Percentiles rank a stretch among this genome's conserved stretches.
These are phyloP conservation scores for Colletotrichum godetiae DNA, from an alignment of 2,329 filamentous ascomycete genomes.

Conservation along the genomic window DNA sequence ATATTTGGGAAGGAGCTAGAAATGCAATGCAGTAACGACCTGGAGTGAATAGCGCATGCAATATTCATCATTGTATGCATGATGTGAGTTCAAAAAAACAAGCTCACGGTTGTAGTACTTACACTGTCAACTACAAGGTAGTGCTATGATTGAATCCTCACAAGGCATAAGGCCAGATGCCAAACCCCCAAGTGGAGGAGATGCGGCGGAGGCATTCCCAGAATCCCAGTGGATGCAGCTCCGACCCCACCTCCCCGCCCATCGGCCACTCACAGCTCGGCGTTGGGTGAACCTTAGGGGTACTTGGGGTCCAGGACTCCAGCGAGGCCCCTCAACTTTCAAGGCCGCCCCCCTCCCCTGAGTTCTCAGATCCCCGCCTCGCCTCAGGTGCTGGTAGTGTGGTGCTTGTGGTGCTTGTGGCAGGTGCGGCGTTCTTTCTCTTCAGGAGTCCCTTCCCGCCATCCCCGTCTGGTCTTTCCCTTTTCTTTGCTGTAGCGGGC, in stretches of 20 bases:
- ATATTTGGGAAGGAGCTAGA: background rate
- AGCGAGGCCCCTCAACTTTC: slow-evolving; percentile 4
- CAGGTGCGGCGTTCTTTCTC: too few relatives aligned
- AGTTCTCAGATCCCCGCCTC: background rate
- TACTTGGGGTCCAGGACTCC: slow-evolving; percentile 31
- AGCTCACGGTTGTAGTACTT: too few relatives aligned
- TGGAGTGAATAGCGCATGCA: background rate
- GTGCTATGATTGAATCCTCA: background rate
- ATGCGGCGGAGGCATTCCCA: slow-evolving; percentile 10
- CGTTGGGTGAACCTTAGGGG: slow-evolving; percentile 18
- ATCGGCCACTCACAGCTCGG: slow-evolving; percentile 8
- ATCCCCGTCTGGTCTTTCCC: background rate
- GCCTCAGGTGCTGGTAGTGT: background rate
- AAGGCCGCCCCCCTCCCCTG: background rate
- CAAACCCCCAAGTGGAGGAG: slow-evolving; percentile 3
- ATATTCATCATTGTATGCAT: too few relatives aligned
- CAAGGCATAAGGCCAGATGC: background rate
- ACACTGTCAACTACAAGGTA: too few relatives aligned
- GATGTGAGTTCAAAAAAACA: too few relatives aligned
- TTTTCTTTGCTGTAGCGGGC: background rate
- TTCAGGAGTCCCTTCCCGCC: too few relatives aligned
- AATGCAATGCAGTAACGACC: background rate
- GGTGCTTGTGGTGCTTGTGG: background rate
- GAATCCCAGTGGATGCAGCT: background rate
- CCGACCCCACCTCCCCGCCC: slow-evolving; percentile 5